phyloP scores from a whole-genome alignment of 768 basidiomycete genomes.

The Lentinula detonsa region DNA sequence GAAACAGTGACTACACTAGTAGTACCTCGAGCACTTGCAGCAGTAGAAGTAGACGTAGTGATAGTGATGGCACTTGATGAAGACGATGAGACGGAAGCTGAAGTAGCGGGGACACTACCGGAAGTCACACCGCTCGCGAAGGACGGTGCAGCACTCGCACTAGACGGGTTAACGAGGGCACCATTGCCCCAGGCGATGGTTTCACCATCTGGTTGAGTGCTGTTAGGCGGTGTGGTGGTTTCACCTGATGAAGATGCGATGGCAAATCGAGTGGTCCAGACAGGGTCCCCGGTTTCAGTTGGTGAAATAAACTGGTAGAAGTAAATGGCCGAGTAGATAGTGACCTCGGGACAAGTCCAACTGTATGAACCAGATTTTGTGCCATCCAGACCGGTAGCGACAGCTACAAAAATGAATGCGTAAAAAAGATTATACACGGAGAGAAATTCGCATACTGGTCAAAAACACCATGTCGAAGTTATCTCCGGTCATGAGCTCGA shows the following conservation, averaged over 20 bases:
- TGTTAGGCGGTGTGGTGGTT: slow-evolving; percentile 42
- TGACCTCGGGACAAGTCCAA: slow-evolving; percentile 71
- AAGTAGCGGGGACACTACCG: slow-evolving; percentile 5
- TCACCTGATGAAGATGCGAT: slow-evolving; percentile 49
- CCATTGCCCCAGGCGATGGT: slow-evolving; percentile 67
- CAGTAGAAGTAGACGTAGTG: not conserved
- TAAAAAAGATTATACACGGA: not conserved
- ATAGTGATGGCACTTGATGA: not conserved
- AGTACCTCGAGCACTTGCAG: not conserved
- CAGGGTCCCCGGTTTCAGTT: slow-evolving; percentile 25
- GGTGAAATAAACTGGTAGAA: slow-evolving; percentile 72
- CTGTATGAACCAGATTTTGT: slow-evolving; percentile 43
- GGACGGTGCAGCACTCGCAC: slow-evolving; percentile 30
- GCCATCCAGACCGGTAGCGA: slow-evolving; percentile 59
- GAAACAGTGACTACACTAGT: not conserved
- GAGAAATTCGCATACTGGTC: slow-evolving; percentile 42
- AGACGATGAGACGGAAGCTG: not conserved
- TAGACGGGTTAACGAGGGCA: slow-evolving; percentile 39
- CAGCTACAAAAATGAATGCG: slow-evolving; percentile 33
- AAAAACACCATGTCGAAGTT: slow-evolving; percentile 66
- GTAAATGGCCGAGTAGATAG: slow-evolving; percentile 61
- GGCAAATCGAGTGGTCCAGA: slow-evolving; percentile 75
- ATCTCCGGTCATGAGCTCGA: slow-evolving; percentile 76
- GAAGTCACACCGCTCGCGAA: slow-evolving; percentile 10
- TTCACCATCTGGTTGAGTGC: slow-evolving; percentile 44